These are phyloP conservation scores for Solanum pimpinellifolium DNA, from an alignment of 257 asterid species.

Conservation along the genomic window DNA sequence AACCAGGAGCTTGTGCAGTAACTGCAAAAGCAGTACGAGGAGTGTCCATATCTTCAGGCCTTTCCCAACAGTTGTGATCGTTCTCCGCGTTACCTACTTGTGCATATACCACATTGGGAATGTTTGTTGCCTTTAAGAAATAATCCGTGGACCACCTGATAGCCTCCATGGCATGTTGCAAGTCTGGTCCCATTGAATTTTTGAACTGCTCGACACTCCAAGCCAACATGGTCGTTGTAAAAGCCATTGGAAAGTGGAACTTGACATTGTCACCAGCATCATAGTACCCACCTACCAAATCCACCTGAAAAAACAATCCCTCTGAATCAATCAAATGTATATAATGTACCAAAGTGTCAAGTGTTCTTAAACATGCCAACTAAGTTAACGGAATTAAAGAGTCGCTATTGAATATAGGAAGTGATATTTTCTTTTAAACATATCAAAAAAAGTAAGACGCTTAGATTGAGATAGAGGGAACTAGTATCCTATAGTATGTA, in stretches of 20 bases:
- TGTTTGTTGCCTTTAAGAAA: constrained; percentile 58
- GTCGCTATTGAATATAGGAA: background rate
- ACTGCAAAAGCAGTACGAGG: constrained; percentile 44
- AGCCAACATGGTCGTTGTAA: constrained; percentile 68
- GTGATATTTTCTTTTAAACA: background rate
- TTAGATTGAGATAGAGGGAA: background rate
- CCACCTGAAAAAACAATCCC: constrained; percentile 31
- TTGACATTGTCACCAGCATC: constrained; percentile 95
- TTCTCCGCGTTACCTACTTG: constrained; percentile 69
- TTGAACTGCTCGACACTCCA: constrained; percentile 66
- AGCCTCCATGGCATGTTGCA: constrained; percentile 30
- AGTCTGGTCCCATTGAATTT: constrained; percentile 41
- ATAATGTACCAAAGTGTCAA: background rate
- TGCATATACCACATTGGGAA: constrained; percentile 53
- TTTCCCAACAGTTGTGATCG: constrained; percentile 79
- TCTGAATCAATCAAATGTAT: background rate
- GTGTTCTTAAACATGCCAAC: background rate
- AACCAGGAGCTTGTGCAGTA: constrained; percentile 54
- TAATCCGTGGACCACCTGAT: constrained; percentile 85
- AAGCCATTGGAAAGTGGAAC: constrained; percentile 82
- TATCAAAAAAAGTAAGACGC: background rate
- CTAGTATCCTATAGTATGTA: background rate
- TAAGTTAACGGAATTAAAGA: background rate
- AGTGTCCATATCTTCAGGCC: constrained; percentile 94
- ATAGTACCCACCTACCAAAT: constrained; percentile 76